These are phyloP conservation scores for Erythrobasidium hasegawianum DNA, from an alignment of 1,284 basidiomycete genomes.

Conservation along the genomic window DNA sequence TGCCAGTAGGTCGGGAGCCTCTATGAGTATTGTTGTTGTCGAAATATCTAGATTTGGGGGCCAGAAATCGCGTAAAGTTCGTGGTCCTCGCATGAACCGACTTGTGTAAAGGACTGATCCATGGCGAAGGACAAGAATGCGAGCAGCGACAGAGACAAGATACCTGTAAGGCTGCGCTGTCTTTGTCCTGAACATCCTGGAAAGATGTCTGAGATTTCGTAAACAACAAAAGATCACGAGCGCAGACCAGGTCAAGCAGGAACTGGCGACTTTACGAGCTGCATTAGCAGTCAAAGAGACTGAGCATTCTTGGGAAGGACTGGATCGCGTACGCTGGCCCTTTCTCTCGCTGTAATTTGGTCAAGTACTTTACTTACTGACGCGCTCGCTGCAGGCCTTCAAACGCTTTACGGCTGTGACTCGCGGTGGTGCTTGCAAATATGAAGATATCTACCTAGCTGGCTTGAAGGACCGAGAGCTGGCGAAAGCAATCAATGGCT, in stretches of 20 bases:
- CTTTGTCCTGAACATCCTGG: background rate
- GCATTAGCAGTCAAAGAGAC: conserved; percentile 62
- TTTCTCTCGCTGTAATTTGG: background rate
- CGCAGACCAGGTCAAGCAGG: conserved; percentile 47
- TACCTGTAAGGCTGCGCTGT: conserved; percentile 11
- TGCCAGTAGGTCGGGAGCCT: too few relatives aligned
- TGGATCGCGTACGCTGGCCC: conserved; percentile 50
- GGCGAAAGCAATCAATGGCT: conserved; percentile 58
- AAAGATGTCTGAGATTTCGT: background rate
- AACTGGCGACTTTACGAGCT: conserved; percentile 53
- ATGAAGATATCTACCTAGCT: conserved; percentile 58
- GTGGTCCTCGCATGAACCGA: too few relatives aligned
- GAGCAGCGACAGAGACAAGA: conserved; percentile 26
- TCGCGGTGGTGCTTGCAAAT: conserved; percentile 56
- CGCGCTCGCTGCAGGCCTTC: conserved; percentile 51
- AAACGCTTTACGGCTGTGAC: conserved; percentile 58
- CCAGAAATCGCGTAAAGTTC: too few relatives aligned
- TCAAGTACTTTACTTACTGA: background rate
- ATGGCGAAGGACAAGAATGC: conserved; percentile 25
- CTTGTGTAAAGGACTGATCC: background rate
- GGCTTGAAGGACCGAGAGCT: conserved; percentile 56
- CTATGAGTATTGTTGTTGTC: too few relatives aligned
- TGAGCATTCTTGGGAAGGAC: conserved; percentile 79
- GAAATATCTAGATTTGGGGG: too few relatives aligned
- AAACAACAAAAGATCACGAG: conserved; percentile 15